phyloP scores from a whole-genome alignment of 148 eudicot genomes.

The Camellia lanceoleosa region DNA sequence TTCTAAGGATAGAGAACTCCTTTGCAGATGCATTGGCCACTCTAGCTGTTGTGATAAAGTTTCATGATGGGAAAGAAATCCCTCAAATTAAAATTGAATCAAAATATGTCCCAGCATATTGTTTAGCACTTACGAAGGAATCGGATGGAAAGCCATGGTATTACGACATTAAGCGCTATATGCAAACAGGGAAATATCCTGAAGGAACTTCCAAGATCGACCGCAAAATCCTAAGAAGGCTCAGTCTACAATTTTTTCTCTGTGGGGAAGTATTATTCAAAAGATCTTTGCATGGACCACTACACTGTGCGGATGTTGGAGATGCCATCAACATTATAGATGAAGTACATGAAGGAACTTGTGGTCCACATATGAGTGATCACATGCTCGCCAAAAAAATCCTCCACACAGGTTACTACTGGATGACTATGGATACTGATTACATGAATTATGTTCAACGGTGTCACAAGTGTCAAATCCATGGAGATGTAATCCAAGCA shows the following conservation, averaged over 20 bases:
- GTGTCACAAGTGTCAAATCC: not conserved
- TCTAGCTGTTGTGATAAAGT: too few relatives aligned
- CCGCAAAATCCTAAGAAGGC: too few relatives aligned
- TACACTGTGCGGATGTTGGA: not conserved
- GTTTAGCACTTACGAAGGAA: too few relatives aligned
- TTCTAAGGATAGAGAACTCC: too few relatives aligned
- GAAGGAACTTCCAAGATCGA: too few relatives aligned
- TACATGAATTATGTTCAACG: not conserved
- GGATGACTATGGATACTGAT: not conserved
- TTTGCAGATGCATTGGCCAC: too few relatives aligned
- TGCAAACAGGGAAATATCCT: too few relatives aligned
- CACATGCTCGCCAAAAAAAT: not conserved
- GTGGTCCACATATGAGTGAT: not conserved
- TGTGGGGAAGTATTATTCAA: too few relatives aligned
- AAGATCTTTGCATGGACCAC: too few relatives aligned
- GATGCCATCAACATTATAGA: not conserved
- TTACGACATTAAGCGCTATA: too few relatives aligned
- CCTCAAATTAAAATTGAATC: not conserved
- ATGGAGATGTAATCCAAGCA: not conserved
- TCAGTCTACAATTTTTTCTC: too few relatives aligned
- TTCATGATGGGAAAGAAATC: not conserved
- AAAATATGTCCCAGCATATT: not conserved
- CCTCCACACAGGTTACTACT: not conserved
- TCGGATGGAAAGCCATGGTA: too few relatives aligned
- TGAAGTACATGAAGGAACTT: not conserved